A percentile compares a stretch with the other conserved stretches of the same genome.
Evolutionary conservation across 2,329 filamentous ascomycete genomes (phyloP).

Genomic region (Xylaria polymorpha): DNA sequence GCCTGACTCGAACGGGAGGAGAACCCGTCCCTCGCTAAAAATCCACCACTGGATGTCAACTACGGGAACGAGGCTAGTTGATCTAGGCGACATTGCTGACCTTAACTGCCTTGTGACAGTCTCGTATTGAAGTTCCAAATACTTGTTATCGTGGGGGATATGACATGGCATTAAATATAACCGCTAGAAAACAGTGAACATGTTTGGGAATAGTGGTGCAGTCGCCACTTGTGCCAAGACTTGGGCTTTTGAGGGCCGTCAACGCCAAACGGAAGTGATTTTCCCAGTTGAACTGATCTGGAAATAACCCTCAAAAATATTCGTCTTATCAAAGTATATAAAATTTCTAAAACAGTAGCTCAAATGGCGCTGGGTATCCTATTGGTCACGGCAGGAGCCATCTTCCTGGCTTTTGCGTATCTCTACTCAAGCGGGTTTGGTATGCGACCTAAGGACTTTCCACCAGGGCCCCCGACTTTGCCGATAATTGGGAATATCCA

Average conservation of each 20-base stretch:
- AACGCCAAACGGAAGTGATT: too few relatives aligned
- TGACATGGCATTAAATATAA: background rate
- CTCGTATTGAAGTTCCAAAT: background rate
- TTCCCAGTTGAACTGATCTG: background rate
- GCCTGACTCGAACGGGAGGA: background rate
- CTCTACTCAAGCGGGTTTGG: constrained; percentile 1
- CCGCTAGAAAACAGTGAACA: background rate
- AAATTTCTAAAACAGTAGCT: background rate
- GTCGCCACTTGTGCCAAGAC: too few relatives aligned
- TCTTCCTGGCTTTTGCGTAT: background rate
- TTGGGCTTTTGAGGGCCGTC: background rate
- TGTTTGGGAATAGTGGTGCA: background rate
- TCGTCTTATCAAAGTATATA: background rate
- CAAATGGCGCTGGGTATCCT: background rate
- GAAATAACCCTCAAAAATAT: background rate
- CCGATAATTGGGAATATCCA: constrained; percentile 28
- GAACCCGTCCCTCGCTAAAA: background rate
- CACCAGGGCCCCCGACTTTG: constrained; percentile 23
- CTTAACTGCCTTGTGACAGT: background rate
- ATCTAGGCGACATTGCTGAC: background rate
- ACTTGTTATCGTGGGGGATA: background rate
- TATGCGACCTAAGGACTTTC: constrained; percentile 12
- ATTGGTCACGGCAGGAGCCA: background rate
- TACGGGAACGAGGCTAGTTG: background rate
- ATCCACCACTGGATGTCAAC: background rate